These are phyloP conservation scores for Coix lacrymajobi DNA, from an alignment of 176 grass and related monocot species.

Conservation along the genomic window DNA sequence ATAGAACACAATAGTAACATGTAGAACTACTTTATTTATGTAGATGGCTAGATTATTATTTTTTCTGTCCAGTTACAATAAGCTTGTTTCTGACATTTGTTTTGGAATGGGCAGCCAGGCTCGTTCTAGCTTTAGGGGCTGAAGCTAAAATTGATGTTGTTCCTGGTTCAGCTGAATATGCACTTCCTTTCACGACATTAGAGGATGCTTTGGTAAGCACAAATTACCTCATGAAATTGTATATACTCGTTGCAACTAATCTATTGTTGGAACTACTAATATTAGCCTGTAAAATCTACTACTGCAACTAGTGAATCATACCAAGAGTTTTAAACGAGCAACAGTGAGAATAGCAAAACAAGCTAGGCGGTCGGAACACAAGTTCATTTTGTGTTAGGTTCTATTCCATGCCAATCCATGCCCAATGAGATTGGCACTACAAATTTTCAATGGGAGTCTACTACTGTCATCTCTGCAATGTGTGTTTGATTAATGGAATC, in stretches of 20 bases:
- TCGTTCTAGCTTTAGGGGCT: slow-evolving; percentile 96
- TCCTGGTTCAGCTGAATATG: slow-evolving; percentile 90
- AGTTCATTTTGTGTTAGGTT: neutral
- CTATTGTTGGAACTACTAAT: slow-evolving; percentile 2
- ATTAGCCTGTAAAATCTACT: neutral
- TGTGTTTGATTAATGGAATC: neutral
- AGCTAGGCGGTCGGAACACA: neutral
- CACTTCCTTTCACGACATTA: slow-evolving; percentile 81
- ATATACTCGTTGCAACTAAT: slow-evolving; percentile 6
- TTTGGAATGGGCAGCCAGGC: slow-evolving; percentile 92
- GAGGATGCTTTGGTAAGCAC: slow-evolving; percentile 86
- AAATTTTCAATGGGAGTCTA: neutral
- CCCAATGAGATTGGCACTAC: neutral
- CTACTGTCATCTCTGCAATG: neutral
- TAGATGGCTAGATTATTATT: neutral
- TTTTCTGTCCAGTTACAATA: slow-evolving; percentile 6
- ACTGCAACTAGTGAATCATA: neutral
- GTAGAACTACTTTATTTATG: neutral
- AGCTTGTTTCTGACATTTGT: slow-evolving; percentile 42
- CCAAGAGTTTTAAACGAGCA: neutral
- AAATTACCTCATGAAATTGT: neutral
- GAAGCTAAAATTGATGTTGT: slow-evolving; percentile 85
- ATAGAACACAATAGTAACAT: neutral
- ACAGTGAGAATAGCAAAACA: neutral
- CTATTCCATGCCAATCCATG: neutral